Evolutionary conservation across 345 rosid species (phyloP), one percentile per base, ranked within the genome.

Genomic region (Citrus medica): DNA sequence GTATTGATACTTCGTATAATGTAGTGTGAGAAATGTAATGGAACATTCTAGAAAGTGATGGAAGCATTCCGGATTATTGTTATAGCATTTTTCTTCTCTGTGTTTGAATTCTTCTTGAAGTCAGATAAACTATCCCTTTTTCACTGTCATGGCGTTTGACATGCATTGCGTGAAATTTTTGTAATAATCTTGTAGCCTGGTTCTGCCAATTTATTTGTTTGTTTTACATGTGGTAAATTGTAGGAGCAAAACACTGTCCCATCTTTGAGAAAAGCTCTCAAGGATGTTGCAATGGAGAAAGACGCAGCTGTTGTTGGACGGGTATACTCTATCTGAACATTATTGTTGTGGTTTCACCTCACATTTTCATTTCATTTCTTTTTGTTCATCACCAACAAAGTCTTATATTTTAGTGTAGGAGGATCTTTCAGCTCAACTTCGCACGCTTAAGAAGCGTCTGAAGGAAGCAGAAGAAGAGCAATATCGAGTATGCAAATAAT

Each of bases 301-400:
- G 98, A 96, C 90, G 99, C 98, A 62, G 97, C 99, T 80, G 98
- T 94, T 85, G 97, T 94, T 84, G 89, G 88, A 80, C 90, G 97
- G 88, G 99, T 92, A 86, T 10, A 61, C 56, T 46, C 30, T 17
- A 58, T 81, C 53, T 8, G 6, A 67, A 9, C 74, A 38, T 73
- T 69, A 53, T 55, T 40, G 56, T 22, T 63, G 33, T 60, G 48
- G 40, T 32, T 78, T 58, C 32, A 53, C 24, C 7, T 12, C 1
- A 28, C 33, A 67, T 55, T 63, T 55, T 35, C 58, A 16, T 77
- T 79, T 56, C 16, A 42, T 62, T 80, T 46, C 19, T 64, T 84
- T 70, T 37, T 40, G 17, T 83, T 73, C 79, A 78, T 75, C 71
- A 65, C 66, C 76, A 69, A 60, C 71, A 71, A 58, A 51, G 21